These are phyloP conservation scores for Fomes fomentarius DNA, from an alignment of 1,284 basidiomycete genomes.

Conservation along the genomic window DNA sequence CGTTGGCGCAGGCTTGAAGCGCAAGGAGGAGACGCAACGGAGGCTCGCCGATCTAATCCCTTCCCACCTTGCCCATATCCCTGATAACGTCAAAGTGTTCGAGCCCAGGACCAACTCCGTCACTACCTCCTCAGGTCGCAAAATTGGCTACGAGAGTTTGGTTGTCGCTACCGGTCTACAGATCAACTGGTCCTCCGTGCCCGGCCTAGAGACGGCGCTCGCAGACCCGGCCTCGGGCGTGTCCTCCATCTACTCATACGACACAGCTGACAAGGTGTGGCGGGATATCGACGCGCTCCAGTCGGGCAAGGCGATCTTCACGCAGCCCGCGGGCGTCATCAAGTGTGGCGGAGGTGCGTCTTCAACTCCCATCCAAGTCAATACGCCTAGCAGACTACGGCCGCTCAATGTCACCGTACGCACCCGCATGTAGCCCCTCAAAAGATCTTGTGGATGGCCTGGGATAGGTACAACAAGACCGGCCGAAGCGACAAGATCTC, in stretches of 20 bases:
- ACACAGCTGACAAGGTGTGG: conserved; percentile 89
- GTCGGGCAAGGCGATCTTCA: conserved; percentile 89
- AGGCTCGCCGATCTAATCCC: conserved; percentile 76
- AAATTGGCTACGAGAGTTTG: conserved; percentile 84
- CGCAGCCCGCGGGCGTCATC: conserved; percentile 92
- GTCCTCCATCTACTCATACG: conserved; percentile 91
- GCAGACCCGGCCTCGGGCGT: conserved; percentile 81
- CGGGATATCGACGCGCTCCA: conserved; percentile 76
- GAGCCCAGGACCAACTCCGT: conserved; percentile 78
- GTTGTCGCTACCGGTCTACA: conserved; percentile 91
- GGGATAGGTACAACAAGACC: conserved; percentile 72
- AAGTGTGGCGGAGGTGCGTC: conserved; percentile 90
- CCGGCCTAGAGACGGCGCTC: conserved; percentile 81
- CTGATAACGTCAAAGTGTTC: conserved; percentile 78
- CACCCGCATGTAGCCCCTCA: conserved; percentile 66
- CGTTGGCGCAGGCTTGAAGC: conserved; percentile 85
- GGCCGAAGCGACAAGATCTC: conserved; percentile 62
- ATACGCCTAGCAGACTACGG: neutral
- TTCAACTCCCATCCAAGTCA: neutral
- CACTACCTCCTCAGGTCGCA: conserved; percentile 70
- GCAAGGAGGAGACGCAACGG: conserved; percentile 68
- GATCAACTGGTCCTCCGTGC: conserved; percentile 81
- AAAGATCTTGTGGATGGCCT: conserved; percentile 96
- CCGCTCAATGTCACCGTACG: neutral
- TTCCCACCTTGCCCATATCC: conserved; percentile 72